Evolutionary conservation across 345 rosid genomes (phyloP).

Genomic region (Lepidium sativum): DNA sequence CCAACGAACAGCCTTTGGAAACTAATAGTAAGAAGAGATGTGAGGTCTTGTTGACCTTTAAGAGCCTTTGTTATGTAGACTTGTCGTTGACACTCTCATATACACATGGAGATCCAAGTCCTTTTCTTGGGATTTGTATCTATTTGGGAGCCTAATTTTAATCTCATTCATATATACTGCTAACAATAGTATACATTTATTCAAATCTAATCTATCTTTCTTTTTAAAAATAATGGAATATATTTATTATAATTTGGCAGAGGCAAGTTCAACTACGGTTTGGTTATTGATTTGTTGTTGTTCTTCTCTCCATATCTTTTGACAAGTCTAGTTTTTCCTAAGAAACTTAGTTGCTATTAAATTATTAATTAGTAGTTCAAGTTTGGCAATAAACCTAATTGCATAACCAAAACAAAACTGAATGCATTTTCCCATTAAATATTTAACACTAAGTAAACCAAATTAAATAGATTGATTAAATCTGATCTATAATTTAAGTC

Average conservation of each 20-base stretch:
- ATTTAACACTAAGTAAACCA: no score
- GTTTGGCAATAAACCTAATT: not conserved
- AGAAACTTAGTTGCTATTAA: not conserved
- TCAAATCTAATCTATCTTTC: not conserved
- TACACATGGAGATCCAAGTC: conserved; percentile 4
- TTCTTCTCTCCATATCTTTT: not conserved
- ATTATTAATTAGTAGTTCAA: not conserved
- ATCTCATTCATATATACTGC: not conserved
- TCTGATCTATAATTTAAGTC: no score
- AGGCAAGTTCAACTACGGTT: not conserved
- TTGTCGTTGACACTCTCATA: conserved; percentile 27
- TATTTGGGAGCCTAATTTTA: not conserved
- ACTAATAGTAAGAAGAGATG: conserved; percentile 19
- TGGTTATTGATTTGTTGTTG: not conserved
- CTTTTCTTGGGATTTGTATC: conserved; percentile 12
- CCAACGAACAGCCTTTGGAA: conserved; percentile 27
- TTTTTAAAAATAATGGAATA: not conserved
- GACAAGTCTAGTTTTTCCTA: not conserved
- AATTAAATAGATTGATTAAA: no score
- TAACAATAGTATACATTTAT: not conserved
- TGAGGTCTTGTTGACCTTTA: conserved; percentile 28
- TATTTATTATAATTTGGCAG: not conserved
- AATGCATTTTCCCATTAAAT: no score
- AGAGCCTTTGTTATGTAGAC: conserved; percentile 14
- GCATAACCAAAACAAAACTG: no score